phyloP scores from a whole-genome alignment of 2,329 filamentous ascomycete genomes.

The Dactylellina drechsleri region DNA sequence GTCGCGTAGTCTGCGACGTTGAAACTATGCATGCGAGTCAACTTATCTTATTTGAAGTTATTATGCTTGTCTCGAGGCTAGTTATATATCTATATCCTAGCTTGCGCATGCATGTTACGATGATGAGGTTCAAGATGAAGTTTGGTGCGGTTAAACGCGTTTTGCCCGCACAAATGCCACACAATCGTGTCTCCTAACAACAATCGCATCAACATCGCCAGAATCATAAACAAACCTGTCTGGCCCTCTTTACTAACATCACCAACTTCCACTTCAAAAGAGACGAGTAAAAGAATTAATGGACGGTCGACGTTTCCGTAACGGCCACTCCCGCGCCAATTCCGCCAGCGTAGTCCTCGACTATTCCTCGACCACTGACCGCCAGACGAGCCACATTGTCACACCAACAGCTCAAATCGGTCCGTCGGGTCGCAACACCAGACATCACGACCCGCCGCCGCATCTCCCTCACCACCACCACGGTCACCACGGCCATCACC shows the following conservation, averaged over 20 bases:
- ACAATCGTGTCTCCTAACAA: too few species aligned
- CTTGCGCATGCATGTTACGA: too few species aligned
- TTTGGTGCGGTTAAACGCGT: too few species aligned
- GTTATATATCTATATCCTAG: too few species aligned
- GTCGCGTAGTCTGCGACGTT: constrained; percentile 76
- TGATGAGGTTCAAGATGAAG: too few species aligned
- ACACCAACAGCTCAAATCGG: constrained; percentile 66
- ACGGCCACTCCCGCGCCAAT: constrained; percentile 47
- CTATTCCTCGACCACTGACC: constrained; percentile 40
- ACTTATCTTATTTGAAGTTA: not conserved
- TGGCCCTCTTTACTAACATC: too few species aligned
- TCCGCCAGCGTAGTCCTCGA: constrained; percentile 51
- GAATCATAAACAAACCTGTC: too few species aligned
- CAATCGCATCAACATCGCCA: not conserved
- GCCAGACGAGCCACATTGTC: constrained; percentile 43
- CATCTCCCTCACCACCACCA: constrained; percentile 42
- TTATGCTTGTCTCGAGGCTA: too few species aligned
- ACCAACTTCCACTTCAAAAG: too few species aligned
- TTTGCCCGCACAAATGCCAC: too few species aligned
- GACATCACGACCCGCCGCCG: constrained; percentile 63
- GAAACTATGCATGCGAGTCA: constrained; percentile 17
- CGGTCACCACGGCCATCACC: constrained; percentile 18
- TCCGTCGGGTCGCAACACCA: constrained; percentile 67
- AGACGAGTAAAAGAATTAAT: not conserved
- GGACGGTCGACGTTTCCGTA: constrained; percentile 47